A percentile compares a stretch with the other conserved stretches of the same genome.
Conservation (phyloP, 768 basidiomycete species). For the Sporobolomyces phaffii region DNA sequence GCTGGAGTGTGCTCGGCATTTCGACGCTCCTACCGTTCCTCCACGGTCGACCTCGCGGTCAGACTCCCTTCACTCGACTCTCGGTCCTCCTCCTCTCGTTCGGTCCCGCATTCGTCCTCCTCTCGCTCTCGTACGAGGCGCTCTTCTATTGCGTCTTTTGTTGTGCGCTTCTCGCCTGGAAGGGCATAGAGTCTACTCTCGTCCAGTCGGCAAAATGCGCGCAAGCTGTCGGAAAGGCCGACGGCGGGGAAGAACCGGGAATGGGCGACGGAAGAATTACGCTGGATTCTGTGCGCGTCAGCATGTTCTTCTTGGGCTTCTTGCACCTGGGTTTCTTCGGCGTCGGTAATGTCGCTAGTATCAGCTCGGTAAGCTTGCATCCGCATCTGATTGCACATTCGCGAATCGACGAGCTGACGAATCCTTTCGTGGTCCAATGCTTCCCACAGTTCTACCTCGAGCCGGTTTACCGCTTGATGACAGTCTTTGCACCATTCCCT, state of each 20-base stretch:
- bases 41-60: conserved; percentile 31
- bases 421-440: not conserved
- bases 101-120: conserved; percentile 66
- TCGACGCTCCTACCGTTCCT: conserved; percentile 23
- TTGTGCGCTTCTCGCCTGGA: conserved; percentile 61
- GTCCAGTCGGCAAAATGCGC: too few relatives aligned
- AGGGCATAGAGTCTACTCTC: conserved; percentile 54
- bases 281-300: conserved; percentile 65
- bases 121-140: conserved; percentile 75
- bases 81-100: conserved; percentile 58
- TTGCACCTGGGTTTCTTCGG: conserved; percentile 83
- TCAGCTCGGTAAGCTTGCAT: conserved; percentile 54
- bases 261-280: not conserved
- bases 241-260: not conserved
- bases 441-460: conserved; percentile 70
- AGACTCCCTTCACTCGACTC: conserved; percentile 39
- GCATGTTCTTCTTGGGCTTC: conserved; percentile 76
- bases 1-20: conserved; percentile 63
- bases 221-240: too few relatives aligned
- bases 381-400: not conserved
- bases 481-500: conserved; percentile 75
- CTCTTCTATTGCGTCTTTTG: conserved; percentile 67
- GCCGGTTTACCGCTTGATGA: conserved; percentile 78
- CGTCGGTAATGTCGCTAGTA: conserved; percentile 66
- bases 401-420: not conserved